Percentiles rank a stretch among this genome's conserved stretches.
Evolutionary conservation across 225 moss, liverwort and hornwort genomes (phyloP).

Genomic region (Marchantia paleacea): DNA sequence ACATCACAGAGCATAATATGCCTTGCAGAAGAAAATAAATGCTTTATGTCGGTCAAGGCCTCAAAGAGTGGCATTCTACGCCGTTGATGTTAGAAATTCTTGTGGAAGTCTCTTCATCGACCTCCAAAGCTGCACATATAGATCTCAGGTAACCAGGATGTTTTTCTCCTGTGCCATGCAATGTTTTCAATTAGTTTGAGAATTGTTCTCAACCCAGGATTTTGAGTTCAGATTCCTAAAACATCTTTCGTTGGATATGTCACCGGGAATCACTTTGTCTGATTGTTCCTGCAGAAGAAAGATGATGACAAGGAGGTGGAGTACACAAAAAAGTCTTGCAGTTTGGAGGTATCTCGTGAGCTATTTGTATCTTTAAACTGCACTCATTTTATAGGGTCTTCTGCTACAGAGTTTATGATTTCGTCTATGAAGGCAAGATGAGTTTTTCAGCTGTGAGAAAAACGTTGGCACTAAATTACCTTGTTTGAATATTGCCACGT

Average conservation of each 20-base stretch:
- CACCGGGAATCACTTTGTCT: not conserved
- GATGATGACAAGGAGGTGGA: constrained; percentile 59
- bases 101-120: constrained; percentile 88
- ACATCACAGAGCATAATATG: not conserved
- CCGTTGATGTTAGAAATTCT: constrained; percentile 76
- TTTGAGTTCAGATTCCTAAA: too few species aligned
- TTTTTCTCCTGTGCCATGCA: too few species aligned
- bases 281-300: constrained; percentile 59
- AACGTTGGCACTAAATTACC: not conserved
- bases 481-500: too few species aligned
- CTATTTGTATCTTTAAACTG: not conserved
- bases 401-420: not conserved
- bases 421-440: too few species aligned
- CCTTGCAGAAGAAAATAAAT: constrained; percentile 76
- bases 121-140: constrained; percentile 64
- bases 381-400: not conserved
- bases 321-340: constrained; percentile 55
- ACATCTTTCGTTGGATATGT: not conserved
- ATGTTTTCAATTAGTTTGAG: not conserved
- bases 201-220: not conserved
- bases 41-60: constrained; percentile 79
- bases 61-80: constrained; percentile 80
- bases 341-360: constrained; percentile 58
- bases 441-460: too few species aligned
- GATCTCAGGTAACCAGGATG: constrained; percentile 58